Evolutionary conservation across 306 rosid species (phyloP).

Genomic region (Sophora flavescens): DNA sequence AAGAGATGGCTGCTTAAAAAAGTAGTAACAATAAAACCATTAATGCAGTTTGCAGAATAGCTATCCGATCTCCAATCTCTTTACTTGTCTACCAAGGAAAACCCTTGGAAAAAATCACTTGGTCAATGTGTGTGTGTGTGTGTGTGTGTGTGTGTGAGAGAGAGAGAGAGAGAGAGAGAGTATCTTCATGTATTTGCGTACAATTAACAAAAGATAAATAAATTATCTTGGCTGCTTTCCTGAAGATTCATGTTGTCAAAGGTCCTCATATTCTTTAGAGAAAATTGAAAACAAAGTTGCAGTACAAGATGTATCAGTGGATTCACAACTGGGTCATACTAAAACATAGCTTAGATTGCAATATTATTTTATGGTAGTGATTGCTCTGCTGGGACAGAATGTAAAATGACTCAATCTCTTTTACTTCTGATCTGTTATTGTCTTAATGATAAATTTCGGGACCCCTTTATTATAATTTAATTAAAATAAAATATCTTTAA

Average conservation of each 20-base stretch:
- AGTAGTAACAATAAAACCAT: neutral
- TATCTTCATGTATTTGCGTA: neutral
- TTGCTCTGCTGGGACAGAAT: slow-evolving; percentile 23
- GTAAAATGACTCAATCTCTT: slow-evolving; percentile 28
- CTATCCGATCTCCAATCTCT: neutral
- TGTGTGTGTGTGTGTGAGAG: no score
- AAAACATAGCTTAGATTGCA: slow-evolving; percentile 12
- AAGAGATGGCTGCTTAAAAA: neutral
- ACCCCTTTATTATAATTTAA: slow-evolving; percentile 12
- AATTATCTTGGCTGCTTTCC: slow-evolving; percentile 18
- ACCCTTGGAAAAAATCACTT: neutral
- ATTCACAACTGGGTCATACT: slow-evolving; percentile 4
- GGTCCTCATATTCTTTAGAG: slow-evolving; percentile 29
- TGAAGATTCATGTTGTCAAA: slow-evolving; percentile 4
- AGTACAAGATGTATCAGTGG: neutral
- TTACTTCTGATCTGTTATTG: slow-evolving; percentile 12
- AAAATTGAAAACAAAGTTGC: slow-evolving; percentile 29
- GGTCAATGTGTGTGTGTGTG: neutral
- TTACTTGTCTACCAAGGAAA: neutral
- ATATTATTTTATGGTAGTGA: slow-evolving; percentile 14
- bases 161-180: neutral
- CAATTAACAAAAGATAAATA: neutral
- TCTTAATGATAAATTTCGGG: slow-evolving; percentile 15
- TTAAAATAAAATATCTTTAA: slow-evolving; percentile 23
- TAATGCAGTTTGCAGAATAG: neutral